These are phyloP conservation scores for Senecio squalidus DNA, from an alignment of 140 eudicot species.

Conservation along the genomic window DNA sequence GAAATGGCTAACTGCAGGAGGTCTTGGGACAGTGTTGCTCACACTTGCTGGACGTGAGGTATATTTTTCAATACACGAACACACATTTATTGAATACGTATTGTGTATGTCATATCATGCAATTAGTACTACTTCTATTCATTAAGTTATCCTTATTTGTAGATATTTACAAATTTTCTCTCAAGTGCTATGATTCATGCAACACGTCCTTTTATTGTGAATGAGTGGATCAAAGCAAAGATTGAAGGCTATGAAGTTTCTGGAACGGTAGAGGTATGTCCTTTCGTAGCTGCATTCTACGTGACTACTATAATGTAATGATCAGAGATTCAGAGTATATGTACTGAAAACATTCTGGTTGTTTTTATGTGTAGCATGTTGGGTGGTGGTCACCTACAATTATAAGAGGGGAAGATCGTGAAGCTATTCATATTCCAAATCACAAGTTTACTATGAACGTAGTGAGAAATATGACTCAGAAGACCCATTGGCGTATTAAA, in stretches of 20 bases:
- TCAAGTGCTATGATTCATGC: slow-evolving; percentile 98
- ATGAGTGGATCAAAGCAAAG: slow-evolving; percentile 94
- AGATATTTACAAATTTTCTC: slow-evolving; percentile 93
- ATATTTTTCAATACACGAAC: neutral
- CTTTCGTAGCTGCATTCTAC: neutral
- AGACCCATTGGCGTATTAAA: slow-evolving; percentile 98
- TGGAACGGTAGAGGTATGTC: slow-evolving; percentile 94
- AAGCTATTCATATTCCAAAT: slow-evolving; percentile 95
- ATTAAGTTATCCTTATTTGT: slow-evolving; percentile 17
- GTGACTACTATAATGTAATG: neutral
- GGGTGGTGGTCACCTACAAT: slow-evolving; percentile 99
- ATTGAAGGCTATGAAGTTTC: slow-evolving; percentile 97
- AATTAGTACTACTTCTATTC: neutral
- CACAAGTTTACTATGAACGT: slow-evolving; percentile 89
- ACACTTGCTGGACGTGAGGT: slow-evolving; percentile 99
- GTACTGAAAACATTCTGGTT: neutral
- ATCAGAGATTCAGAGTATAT: neutral
- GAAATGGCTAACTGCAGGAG: slow-evolving; percentile 97
- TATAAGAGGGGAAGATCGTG: slow-evolving; percentile 95
- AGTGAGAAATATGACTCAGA: slow-evolving; percentile 87
- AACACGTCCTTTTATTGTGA: slow-evolving; percentile 79
- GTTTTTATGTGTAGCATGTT: slow-evolving; percentile 56
- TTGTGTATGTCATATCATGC: slow-evolving; percentile 7
- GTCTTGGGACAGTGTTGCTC: slow-evolving; percentile 92
- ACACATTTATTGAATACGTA: neutral